These are phyloP conservation scores for Collybia nuda DNA, from an alignment of 768 basidiomycete genomes.

Conservation along the genomic window DNA sequence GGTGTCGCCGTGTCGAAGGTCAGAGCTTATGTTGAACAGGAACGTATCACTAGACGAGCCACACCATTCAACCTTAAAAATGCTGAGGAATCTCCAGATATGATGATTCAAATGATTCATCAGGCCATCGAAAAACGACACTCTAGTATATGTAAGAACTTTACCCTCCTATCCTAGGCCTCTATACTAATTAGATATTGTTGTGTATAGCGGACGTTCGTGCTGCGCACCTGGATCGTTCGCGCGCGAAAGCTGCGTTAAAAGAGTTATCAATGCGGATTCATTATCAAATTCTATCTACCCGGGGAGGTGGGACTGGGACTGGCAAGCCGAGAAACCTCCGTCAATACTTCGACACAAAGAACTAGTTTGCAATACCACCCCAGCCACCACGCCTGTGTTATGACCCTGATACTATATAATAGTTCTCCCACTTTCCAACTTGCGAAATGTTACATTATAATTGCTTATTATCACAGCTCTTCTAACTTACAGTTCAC, in stretches of 20 bases:
- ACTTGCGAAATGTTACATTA: slow-evolving; percentile 11
- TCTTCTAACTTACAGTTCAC: not conserved
- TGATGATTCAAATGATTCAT: slow-evolving; percentile 49
- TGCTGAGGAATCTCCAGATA: slow-evolving; percentile 27
- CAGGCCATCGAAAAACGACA: slow-evolving; percentile 51
- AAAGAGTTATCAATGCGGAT: slow-evolving; percentile 66
- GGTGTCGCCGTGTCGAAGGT: slow-evolving; percentile 58
- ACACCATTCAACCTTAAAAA: slow-evolving; percentile 14
- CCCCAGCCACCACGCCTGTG: no score
- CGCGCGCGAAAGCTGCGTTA: slow-evolving; percentile 66
- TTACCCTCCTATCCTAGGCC: not conserved
- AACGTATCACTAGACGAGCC: slow-evolving; percentile 27
- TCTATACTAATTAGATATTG: not conserved
- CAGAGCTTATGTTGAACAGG: slow-evolving; percentile 52
- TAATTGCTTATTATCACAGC: slow-evolving; percentile 6
- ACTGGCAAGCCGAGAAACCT: not conserved
- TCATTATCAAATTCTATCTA: slow-evolving; percentile 52
- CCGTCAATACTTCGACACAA: slow-evolving; percentile 13
- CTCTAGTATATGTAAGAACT: slow-evolving; percentile 56
- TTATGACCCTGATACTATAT: no score
- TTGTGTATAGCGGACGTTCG: slow-evolving; percentile 60
- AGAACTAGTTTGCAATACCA: slow-evolving; percentile 5
- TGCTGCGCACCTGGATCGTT: slow-evolving; percentile 74
- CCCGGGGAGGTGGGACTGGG: slow-evolving; percentile 14
- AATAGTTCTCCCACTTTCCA: not conserved